Evolutionary conservation across 2,329 filamentous ascomycete genomes (phyloP), one percentile per base, ranked within the genome.

Genomic region (Hirsutella minnesotensis): DNA sequence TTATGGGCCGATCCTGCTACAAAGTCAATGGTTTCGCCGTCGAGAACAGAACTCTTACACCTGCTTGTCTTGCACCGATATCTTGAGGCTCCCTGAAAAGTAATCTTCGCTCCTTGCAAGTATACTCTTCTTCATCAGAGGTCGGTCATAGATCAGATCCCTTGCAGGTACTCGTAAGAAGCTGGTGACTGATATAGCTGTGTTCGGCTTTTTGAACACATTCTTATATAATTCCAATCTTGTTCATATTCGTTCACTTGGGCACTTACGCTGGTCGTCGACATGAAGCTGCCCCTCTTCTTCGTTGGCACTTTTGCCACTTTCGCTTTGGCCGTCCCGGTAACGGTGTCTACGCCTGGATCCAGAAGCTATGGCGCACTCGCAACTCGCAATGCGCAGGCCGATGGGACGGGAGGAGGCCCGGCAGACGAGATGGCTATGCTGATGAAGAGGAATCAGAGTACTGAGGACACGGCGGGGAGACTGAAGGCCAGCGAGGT

Each of bases 251-350:
- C 4, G 15, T 9, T 5, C 7, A 9, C 2, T 35, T 18, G 33
- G 15, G 9, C 16, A n/a, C 16, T 35, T 19, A 35, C 15, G 15
- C 33, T 19, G 15, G 12, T 16, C n/a, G 33, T 20, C 22, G 30
- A 36, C 10, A 74, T 74, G 70, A 70, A 72, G 66, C 57, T 62
- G 59, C 56, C 64, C 41, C 62, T 61, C 48, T 53, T 73, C 58
- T 46, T 74, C 57, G 53, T 63, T 54, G 58, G 64, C 55, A 59
- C 60, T 45, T 60, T 72, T 43, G 67, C 67, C 49, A 64, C 67
- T 47, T 53, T 71, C 47, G 66, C 58, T 47, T 50, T 55, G 42
- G 69, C 69, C 40, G 66, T 67, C 39, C 69, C 70, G 36, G 52
- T 62, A 44, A 21, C 42, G 2, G 51, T 56, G 43, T 56, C 46